These are phyloP conservation scores for Globisporangium barbulae DNA, from an alignment of 352 stramenopile species.

Conservation along the genomic window DNA sequence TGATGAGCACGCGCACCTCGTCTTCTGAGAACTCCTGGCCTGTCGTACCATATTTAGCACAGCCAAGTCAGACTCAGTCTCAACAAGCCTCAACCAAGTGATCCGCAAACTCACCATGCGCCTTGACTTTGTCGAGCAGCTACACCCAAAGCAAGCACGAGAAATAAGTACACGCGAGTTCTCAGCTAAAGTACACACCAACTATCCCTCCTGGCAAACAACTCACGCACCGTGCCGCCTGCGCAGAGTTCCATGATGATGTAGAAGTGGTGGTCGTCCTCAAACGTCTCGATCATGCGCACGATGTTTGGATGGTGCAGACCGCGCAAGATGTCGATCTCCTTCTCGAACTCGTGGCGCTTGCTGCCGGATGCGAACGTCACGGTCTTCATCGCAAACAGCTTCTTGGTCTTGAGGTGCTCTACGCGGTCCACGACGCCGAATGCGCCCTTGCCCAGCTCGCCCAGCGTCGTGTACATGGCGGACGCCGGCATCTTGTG, in stretches of 20 bases:
- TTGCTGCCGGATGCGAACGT: conserved; percentile 60
- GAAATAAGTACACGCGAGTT: too few relatives aligned
- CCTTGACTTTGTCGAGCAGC: conserved; percentile 64
- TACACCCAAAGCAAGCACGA: conserved; percentile 15
- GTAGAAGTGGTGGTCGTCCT: conserved; percentile 74
- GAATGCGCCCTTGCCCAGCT: conserved; percentile 70
- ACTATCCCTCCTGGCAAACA: not conserved
- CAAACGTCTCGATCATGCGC: conserved; percentile 75
- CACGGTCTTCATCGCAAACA: conserved; percentile 80
- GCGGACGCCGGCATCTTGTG: conserved; percentile 50
- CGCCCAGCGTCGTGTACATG: conserved; percentile 45
- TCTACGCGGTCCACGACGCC: conserved; percentile 75
- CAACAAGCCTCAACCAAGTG: not conserved
- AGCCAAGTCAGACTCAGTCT: too few relatives aligned
- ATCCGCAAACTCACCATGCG: conserved; percentile 11
- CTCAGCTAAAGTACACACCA: not conserved
- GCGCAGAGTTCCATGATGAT: conserved; percentile 86
- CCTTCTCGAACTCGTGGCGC: conserved; percentile 66
- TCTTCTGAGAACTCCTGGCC: conserved; percentile 49
- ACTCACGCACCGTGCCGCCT: conserved; percentile 36
- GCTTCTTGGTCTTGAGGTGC: conserved; percentile 58
- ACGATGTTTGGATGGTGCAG: conserved; percentile 83
- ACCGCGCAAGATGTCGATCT: conserved; percentile 73
- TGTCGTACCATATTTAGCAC: not conserved
- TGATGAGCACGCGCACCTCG: conserved; percentile 52